Base-by-base conservation (phyloP, 371 early-diverging fungal genomes). In the Mortierella sp. region DNA sequence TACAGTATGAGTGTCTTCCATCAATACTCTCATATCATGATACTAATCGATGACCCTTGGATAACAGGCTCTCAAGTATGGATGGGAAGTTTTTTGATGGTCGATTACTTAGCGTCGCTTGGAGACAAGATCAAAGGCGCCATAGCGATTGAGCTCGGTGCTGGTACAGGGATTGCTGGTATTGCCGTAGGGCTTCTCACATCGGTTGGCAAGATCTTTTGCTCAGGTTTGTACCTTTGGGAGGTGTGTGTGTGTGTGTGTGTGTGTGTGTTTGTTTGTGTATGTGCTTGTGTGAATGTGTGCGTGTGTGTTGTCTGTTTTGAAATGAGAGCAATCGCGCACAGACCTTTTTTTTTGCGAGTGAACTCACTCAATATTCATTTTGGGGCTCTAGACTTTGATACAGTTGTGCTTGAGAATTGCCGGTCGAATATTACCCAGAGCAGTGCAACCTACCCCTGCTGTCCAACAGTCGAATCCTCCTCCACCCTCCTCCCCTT, bases 21-120 rank as follows among this genome's bases (percentile, higher is more conserved):
- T n/a, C n/a, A n/a, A n/a, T n/a, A n/a, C n/a, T n/a, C n/a, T n/a
- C n/a, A n/a, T n/a, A n/a, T n/a, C n/a, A n/a, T n/a, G n/a, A n/a
- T n/a, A n/a, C 1, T 18, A 16, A 45, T 7, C 3, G 7, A 23
- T 37, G 19, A n/a, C 29, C 11, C 7, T 15, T 19, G n/a, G 15
- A 12, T 19, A 23, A 2, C 30, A 74, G 75, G 75, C 5, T 52
- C 66, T 4, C 76, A 75, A 26, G 76, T 75, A 9, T 75, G 76
- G 76, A 67, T 75, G 76, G 76, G 76, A 0, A 58, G 71, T 26
- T 75, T 75, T 26, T 46, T 75, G 21, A 19, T 75, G 50, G 45
- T 66, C 12, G 76, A 75, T 25, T 75, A 66, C 67, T 52, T 75
- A 45, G 48, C 64, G 16, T 53, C 57, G 7, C 66, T 66, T 18